These are phyloP conservation scores for Periglandula ipomoeae DNA, from an alignment of 2,329 filamentous ascomycete species.

Conservation along the genomic window DNA sequence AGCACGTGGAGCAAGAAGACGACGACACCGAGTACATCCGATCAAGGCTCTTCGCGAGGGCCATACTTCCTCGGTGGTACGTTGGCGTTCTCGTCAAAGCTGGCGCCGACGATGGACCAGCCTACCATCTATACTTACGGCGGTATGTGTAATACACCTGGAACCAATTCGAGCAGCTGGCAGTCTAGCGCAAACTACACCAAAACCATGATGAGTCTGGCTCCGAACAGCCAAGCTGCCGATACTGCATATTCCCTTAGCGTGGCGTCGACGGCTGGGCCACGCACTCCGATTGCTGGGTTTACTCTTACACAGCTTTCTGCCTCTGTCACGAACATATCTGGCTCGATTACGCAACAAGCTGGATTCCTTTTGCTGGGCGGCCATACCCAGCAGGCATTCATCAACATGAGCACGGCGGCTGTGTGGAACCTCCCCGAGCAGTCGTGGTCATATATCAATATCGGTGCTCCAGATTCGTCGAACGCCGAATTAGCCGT, in stretches of 20 bases:
- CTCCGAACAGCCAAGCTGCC: conserved; percentile 29
- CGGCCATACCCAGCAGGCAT: conserved; percentile 73
- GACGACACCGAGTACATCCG: conserved; percentile 15
- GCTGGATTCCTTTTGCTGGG: conserved; percentile 74
- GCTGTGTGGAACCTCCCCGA: conserved; percentile 82
- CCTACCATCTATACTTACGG: conserved; percentile 68
- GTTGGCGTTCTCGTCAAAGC: conserved; percentile 58
- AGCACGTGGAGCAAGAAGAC: conserved; percentile 20
- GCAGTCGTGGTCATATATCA: conserved; percentile 75
- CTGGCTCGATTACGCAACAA: conserved; percentile 58
- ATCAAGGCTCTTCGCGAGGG: conserved; percentile 14
- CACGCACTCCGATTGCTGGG: conserved; percentile 71
- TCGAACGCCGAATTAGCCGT: background rate
- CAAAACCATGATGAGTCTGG: conserved; percentile 64
- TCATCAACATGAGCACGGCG: conserved; percentile 89
- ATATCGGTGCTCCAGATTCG: conserved; percentile 40
- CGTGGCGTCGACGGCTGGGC: conserved; percentile 42
- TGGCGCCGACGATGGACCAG: conserved; percentile 41
- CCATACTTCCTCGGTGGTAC: conserved; percentile 45
- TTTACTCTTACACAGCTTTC: conserved; percentile 71
- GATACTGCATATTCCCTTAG: conserved; percentile 25
- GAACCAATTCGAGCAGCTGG: conserved; percentile 43
- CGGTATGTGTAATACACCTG: conserved; percentile 67
- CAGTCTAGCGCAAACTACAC: conserved; percentile 67
- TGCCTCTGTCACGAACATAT: conserved; percentile 60